These are phyloP conservation scores for Diaporthe caulivora DNA, from an alignment of 2,329 filamentous ascomycete species.

Conservation along the genomic window DNA sequence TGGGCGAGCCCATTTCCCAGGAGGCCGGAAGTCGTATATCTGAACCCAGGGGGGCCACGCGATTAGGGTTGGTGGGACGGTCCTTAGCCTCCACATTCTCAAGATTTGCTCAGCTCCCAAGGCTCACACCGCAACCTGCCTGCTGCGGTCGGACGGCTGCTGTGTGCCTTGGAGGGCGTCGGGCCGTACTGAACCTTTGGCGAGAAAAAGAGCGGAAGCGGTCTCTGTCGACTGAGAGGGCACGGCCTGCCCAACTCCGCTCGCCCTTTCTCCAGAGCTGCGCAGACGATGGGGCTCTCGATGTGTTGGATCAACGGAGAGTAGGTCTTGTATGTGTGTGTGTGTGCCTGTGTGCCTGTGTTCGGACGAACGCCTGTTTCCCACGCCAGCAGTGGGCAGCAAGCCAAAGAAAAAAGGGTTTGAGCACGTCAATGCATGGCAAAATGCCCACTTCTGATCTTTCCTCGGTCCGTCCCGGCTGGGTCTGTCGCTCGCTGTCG, in stretches of 20 bases:
- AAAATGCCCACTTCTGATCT: not conserved
- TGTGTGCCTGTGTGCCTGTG: too few species aligned
- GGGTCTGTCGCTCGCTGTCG: not conserved
- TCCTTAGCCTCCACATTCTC: constrained; percentile 21
- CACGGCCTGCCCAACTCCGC: not conserved
- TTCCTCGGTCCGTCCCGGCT: not conserved
- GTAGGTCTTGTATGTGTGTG: not conserved
- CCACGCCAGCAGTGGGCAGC: not conserved
- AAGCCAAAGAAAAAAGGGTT: not conserved
- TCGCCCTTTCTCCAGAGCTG: not conserved
- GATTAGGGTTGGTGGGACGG: constrained; percentile 15
- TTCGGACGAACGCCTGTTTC: not conserved
- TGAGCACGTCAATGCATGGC: not conserved
- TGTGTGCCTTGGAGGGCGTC: not conserved
- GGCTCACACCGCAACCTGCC: not conserved
- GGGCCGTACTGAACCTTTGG: not conserved
- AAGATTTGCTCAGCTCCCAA: not conserved
- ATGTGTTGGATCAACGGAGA: not conserved
- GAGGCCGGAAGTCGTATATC: constrained; percentile 4
- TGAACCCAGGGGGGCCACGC: constrained; percentile 6
- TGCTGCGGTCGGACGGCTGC: not conserved
- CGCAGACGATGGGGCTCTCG: not conserved
- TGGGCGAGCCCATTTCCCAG: not conserved
- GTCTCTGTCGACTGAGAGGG: not conserved
- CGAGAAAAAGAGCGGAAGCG: not conserved